Percentiles rank a stretch among this genome's conserved stretches.
Conservation (phyloP, 768 basidiomycete genomes). For the Lentinula guzmanii region DNA sequence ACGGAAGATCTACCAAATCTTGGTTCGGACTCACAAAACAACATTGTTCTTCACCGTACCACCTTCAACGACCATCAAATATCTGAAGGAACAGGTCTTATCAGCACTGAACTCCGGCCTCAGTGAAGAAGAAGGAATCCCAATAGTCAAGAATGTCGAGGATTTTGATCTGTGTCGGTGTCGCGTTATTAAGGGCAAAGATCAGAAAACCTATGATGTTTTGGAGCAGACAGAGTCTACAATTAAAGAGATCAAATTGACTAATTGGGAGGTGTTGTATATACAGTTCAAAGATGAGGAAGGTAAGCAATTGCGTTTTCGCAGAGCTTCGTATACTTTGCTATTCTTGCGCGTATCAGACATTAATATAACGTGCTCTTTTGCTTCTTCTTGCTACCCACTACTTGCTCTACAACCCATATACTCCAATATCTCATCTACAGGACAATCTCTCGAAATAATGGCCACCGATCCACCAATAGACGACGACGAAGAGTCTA, state of each 20-base stretch:
- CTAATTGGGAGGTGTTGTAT: constrained; percentile 64
- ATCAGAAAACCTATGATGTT: constrained; percentile 45
- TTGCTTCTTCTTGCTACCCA: background rate
- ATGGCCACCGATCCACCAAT: constrained; percentile 46
- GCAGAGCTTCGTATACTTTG: background rate
- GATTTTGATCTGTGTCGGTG: constrained; percentile 70
- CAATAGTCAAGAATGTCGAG: constrained; percentile 24
- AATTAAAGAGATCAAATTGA: constrained; percentile 44
- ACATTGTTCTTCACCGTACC: constrained; percentile 55
- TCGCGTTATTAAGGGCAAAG: constrained; percentile 44
- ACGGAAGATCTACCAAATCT: constrained; percentile 61
- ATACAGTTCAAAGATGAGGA: constrained; percentile 58
- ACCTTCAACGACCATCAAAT: constrained; percentile 47
- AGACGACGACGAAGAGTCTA: constrained; percentile 39
- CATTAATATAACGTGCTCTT: background rate
- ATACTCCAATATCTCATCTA: constrained; percentile 4
- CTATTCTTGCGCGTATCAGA: background rate
- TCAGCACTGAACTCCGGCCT: constrained; percentile 53
- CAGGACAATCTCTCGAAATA: constrained; percentile 58
- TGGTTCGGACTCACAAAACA: constrained; percentile 70
- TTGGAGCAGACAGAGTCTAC: constrained; percentile 29
- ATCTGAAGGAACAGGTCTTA: constrained; percentile 59
- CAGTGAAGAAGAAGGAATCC: constrained; percentile 24
- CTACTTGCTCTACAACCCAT: background rate
- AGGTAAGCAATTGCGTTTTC: constrained; percentile 38